Base-by-base conservation (phyloP, 305 asterid species). In the Stenogyne calaminthoides region DNA sequence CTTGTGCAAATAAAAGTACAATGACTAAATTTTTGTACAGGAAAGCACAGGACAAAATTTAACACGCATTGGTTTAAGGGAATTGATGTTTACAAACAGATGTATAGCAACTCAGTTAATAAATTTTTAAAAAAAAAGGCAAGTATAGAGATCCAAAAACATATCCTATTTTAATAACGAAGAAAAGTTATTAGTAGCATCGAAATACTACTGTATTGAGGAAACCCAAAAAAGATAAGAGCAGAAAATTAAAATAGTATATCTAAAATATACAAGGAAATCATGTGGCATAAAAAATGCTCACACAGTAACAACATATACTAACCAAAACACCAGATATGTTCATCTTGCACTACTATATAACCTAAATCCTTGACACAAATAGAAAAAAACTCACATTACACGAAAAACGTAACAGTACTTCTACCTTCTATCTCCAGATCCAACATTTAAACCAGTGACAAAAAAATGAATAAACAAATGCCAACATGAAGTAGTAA, bases 391-490 rank as follows among this genome's bases (percentile, higher is more conserved):
- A 25, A 20, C 56, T 36, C 52, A 76, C 36, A 51, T 18, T 56
- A 73, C 61, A 80, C 32, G 59, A 66, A 9, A 63, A 39, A 59
- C 18, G 61, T 22, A 60, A 47, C 64, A 8, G 16, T 58, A 37
- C 52, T 36, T 47, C 60, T 67, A 46, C 52, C 56, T 67, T 54
- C 70, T 59, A 69, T 72, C 51, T 76, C 52, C 63, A 62, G 65
- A 37, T 73, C 72, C 74, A 34, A 11, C 56, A 55, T 40, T 25
- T 62, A n/a, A 71, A 42, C 20, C 63, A 47, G 36, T 14, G 66
- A 36, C 14, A 12, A 70, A 42, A n/a, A 58, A 79, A 72, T 32
- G 56, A 77, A 81, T 57, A 54, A 79, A 75, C 55, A 77, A 75
- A 72, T 25, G 77, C 64, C 6, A 39, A 73, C 56, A 44, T 19